Percentiles rank a stretch among this genome's conserved stretches.
These are phyloP conservation scores for Eucalyptus erythrocorys DNA, from an alignment of 345 rosid species.

Conservation along the genomic window DNA sequence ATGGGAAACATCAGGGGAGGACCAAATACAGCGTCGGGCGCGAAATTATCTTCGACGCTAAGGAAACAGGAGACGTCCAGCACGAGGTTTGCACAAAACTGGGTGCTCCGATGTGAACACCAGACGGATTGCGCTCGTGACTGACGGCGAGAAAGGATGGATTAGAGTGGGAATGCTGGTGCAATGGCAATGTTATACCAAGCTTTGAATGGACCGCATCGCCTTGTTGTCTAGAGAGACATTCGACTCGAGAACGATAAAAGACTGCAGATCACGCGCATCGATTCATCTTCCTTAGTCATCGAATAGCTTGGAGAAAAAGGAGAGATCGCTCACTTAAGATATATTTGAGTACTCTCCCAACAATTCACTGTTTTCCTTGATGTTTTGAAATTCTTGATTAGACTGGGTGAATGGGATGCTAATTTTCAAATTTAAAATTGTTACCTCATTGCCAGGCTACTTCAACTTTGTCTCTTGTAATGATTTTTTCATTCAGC, in stretches of 20 bases:
- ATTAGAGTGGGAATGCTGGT: fast-evolving
- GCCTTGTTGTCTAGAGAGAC: background rate
- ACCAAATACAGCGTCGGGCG: background rate
- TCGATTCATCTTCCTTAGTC: background rate
- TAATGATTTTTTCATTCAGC: too few species aligned
- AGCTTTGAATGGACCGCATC: background rate
- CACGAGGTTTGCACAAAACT: background rate
- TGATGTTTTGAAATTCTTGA: background rate
- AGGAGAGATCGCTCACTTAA: background rate
- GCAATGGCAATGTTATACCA: background rate
- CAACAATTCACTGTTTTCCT: background rate
- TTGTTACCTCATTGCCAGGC: too few species aligned
- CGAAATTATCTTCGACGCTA: background rate
- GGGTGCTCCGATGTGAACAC: background rate
- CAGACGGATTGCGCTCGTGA: background rate
- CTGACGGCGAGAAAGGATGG: background rate
- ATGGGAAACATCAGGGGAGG: background rate
- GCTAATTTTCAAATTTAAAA: too few species aligned
- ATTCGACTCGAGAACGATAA: background rate
- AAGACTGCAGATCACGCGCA: background rate
- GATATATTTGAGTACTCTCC: background rate
- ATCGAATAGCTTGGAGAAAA: background rate
- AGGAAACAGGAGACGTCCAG: background rate
- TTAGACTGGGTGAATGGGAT: too few species aligned
- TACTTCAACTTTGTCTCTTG: too few species aligned